Conservation (phyloP, 352 stramenopile species). For the Elongisporangium undulatum region DNA sequence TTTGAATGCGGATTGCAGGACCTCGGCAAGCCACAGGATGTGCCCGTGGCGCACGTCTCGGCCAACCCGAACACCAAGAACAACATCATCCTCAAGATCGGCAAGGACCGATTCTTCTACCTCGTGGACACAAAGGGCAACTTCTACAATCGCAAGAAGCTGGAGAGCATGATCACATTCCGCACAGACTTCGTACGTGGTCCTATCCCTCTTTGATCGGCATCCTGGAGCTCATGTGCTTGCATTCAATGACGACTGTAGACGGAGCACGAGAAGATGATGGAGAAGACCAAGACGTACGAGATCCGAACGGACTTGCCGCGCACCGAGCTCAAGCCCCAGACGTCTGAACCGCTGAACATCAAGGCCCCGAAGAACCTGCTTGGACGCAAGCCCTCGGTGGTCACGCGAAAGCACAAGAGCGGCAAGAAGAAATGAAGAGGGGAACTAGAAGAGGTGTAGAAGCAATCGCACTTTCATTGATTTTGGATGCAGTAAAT, state of each 20-base stretch:
- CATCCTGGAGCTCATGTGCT: background rate
- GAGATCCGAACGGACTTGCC: conserved; percentile 67
- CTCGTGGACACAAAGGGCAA: conserved; percentile 74
- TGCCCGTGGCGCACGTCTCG: conserved; percentile 63
- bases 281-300: conserved; percentile 50
- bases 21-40: conserved; percentile 55
- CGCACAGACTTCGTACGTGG: conserved; percentile 68
- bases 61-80: conserved; percentile 80
- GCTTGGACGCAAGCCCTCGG: conserved; percentile 22
- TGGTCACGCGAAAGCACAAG: conserved; percentile 1
- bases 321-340: conserved; percentile 53
- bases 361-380: conserved; percentile 22
- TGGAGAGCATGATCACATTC: conserved; percentile 86
- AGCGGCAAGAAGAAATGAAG: conserved; percentile 22
- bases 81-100: conserved; percentile 85
- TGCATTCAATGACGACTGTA: conserved; percentile 23
- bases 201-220: background rate
- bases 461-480: background rate
- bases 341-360: conserved; percentile 10
- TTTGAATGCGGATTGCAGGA: conserved; percentile 27
- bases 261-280: conserved; percentile 73
- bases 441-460: background rate
- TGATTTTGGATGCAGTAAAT: background rate
- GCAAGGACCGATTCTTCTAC: conserved; percentile 67
- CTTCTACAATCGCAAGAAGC: conserved; percentile 85